Base-by-base conservation (phyloP, 2,329 filamentous ascomycete species). In the Verticillium klebahnii region DNA sequence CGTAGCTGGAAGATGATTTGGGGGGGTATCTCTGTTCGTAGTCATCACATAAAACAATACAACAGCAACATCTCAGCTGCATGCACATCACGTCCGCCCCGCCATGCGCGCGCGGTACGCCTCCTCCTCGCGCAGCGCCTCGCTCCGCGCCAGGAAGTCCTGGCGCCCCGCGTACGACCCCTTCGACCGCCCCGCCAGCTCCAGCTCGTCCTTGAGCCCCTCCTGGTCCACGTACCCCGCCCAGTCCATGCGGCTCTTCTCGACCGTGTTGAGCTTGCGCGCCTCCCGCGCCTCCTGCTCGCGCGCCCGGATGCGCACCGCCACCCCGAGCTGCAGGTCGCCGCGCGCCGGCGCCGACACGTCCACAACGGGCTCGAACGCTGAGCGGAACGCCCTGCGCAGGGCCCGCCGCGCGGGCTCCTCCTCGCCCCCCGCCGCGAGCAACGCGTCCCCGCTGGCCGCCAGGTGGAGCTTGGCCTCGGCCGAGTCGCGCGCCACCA, bases 241-340 rank as follows among this genome's bases (percentile, higher is more conserved):
- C 88, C 88, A 90, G 73, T 90, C 88, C 83, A 90, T 87, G 59
- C 86, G 81, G 68, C 86, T 89, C 81, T 90, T 90, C 75, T 90
- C 87, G 17, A 90, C 85, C 17, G 87, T 88, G 70, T 88, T 90
- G 66, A 90, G 78, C 71, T 89, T 90, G 78, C 84, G 86, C 57
- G 85, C 82, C 63, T 82, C 79, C 17, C 79, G 79, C 55, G 75
- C 76, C 62, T 66, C 68, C 50, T 65, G 70, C 60, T 72, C 70
- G 60, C 77, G 79, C 58, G 82, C 78, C 67, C 78, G 76, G 59
- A 82, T 74, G 40, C 82, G 73, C 40, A 78, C 75, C 11, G 79
- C 75, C 65, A 86, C 73, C 56, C 85, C 82, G 17, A 89, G 80
- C 67, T 87, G 82, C 59, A 89, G 77, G 67, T 89, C 86, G 1